A percentile compares a stretch with the other conserved stretches of the same genome.
These are phyloP conservation scores for Pisolithus orientalis DNA, from an alignment of 768 basidiomycete genomes.

Conservation along the genomic window DNA sequence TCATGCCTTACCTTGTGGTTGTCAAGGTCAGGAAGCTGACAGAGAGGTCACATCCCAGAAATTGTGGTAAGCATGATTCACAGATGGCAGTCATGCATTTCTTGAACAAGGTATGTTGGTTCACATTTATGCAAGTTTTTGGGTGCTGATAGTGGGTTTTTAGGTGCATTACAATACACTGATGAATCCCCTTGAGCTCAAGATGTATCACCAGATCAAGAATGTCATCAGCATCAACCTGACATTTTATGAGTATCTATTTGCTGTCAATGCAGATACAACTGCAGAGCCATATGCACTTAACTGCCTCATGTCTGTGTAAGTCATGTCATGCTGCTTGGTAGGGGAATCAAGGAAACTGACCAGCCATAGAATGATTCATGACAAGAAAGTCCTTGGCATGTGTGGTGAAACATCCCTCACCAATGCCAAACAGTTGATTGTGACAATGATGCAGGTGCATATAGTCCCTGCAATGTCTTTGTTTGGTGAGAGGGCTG, in stretches of 20 bases:
- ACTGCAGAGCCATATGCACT: slow-evolving; percentile 83
- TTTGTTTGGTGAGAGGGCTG: not conserved
- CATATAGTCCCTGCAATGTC: slow-evolving; percentile 7
- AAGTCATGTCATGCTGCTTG: slow-evolving; percentile 29
- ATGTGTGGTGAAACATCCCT: slow-evolving; percentile 94
- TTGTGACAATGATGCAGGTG: slow-evolving; percentile 96
- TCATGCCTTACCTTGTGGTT: slow-evolving; percentile 89
- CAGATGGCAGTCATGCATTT: slow-evolving; percentile 97
- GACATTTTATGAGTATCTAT: slow-evolving; percentile 93
- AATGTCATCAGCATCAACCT: slow-evolving; percentile 99
- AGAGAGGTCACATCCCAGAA: slow-evolving; percentile 89
- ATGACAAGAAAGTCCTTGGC: slow-evolving; percentile 90
- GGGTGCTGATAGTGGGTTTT: not conserved
- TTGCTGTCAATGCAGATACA: slow-evolving; percentile 94
- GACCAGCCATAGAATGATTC: slow-evolving; percentile 69
- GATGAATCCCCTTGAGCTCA: slow-evolving; percentile 95
- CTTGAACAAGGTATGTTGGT: slow-evolving; percentile 76
- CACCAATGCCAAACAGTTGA: slow-evolving; percentile 89
- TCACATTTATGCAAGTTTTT: not conserved
- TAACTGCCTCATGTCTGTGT: slow-evolving; percentile 92
- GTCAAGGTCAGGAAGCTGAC: slow-evolving; percentile 95
- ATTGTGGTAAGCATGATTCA: slow-evolving; percentile 96
- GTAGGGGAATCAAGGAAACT: not conserved
- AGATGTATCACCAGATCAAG: slow-evolving; percentile 99
- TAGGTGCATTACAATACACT: slow-evolving; percentile 95